Percentiles rank a stretch among this genome's conserved stretches.
Evolutionary conservation across 2,329 filamentous ascomycete genomes (phyloP).

Genomic region (Pestalotiopsis sp.): DNA sequence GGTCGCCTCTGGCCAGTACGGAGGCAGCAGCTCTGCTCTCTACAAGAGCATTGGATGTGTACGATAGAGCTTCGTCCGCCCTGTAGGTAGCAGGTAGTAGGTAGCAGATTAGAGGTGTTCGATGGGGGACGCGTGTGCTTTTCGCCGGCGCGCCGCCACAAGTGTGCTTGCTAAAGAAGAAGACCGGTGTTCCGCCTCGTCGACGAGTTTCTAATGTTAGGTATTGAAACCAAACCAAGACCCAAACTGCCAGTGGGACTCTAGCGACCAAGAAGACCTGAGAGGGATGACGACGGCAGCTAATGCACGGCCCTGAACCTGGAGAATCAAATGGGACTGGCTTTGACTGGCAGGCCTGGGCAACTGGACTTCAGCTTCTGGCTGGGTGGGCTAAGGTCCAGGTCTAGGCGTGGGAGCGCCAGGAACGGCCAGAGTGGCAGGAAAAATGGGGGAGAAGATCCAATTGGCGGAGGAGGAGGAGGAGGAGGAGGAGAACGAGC

Average conservation of each 20-base stretch:
- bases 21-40: background rate
- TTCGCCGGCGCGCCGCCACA: background rate
- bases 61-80: background rate
- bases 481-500: background rate
- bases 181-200: background rate
- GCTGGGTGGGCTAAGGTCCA: too few species aligned
- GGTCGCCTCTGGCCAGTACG: background rate
- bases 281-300: conserved; percentile 8
- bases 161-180: background rate
- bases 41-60: background rate
- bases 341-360: background rate
- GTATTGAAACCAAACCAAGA: background rate
- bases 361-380: too few species aligned
- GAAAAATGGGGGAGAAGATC: background rate
- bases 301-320: conserved; percentile 9
- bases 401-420: background rate
- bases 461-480: background rate
- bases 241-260: background rate
- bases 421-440: conserved; percentile 2
- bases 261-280: background rate
- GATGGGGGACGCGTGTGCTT: background rate
- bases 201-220: background rate
- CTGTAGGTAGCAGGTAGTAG: background rate
- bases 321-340: background rate
- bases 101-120: background rate